phyloP scores from a whole-genome alignment of 2,329 filamentous ascomycete genomes.

The Teratosphaeria epicoccoides region DNA sequence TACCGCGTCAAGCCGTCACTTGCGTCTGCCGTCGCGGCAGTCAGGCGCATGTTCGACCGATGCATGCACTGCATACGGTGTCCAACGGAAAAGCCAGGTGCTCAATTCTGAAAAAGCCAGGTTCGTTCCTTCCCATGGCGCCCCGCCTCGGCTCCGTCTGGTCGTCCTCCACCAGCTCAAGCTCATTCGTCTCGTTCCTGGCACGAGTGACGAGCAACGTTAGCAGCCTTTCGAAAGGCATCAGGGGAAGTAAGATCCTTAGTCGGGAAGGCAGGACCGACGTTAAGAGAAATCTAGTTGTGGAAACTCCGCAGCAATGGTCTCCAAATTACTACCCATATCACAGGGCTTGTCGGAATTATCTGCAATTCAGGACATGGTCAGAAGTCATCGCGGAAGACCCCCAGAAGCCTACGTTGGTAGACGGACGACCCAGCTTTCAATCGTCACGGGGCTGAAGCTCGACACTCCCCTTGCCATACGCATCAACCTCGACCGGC shows the following conservation, averaged over 20 bases:
- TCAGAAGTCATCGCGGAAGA: not conserved
- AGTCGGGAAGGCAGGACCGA: constrained; percentile 53
- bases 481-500: constrained; percentile 47
- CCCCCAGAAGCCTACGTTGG: not conserved
- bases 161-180: not conserved
- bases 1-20: too few relatives aligned
- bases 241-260: constrained; percentile 46
- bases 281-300: constrained; percentile 44
- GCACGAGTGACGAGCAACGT: constrained; percentile 37
- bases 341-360: constrained; percentile 48
- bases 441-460: too few relatives aligned
- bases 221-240: constrained; percentile 41
- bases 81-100: not conserved
- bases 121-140: not conserved
- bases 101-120: not conserved
- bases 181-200: not conserved
- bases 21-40: too few relatives aligned
- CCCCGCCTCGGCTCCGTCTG: not conserved
- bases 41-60: too few relatives aligned
- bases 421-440: not conserved
- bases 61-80: too few relatives aligned
- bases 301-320: constrained; percentile 42
- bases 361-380: constrained; percentile 19
- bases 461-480: constrained; percentile 53
- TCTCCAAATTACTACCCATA: constrained; percentile 41